phyloP scores from a whole-genome alignment of 1,284 basidiomycete species.

The Sanghuangporus weigelae region DNA sequence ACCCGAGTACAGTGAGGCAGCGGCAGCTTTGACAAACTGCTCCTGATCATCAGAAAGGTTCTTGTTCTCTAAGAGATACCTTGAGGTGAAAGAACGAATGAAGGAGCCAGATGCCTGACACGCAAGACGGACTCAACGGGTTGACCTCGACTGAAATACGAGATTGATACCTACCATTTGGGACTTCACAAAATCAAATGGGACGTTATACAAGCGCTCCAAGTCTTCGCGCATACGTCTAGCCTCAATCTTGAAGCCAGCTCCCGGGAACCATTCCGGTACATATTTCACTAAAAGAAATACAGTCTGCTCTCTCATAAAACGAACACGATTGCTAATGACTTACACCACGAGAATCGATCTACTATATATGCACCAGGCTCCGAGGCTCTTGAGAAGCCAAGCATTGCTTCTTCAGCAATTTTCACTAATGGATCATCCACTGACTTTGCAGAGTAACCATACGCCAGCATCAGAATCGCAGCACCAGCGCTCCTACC shows the following conservation, averaged over 20 bases:
- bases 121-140: background rate
- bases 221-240: slow-evolving; percentile 27
- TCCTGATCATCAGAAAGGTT: slow-evolving; percentile 25
- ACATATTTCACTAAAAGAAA: slow-evolving; percentile 27
- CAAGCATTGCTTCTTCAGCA: slow-evolving; percentile 38
- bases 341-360: slow-evolving; percentile 28
- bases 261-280: slow-evolving; percentile 34
- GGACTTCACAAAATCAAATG: slow-evolving; percentile 29
- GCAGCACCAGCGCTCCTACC: slow-evolving; percentile 32
- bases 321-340: background rate
- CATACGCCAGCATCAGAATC: slow-evolving; percentile 35
- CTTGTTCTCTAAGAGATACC: slow-evolving; percentile 26
- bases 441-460: slow-evolving; percentile 29
- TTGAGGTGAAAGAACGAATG: slow-evolving; percentile 27
- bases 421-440: slow-evolving; percentile 35
- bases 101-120: slow-evolving; percentile 19
- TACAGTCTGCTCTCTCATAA: background rate
- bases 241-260: slow-evolving; percentile 29
- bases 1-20: slow-evolving; percentile 37
- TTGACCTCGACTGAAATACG: background rate
- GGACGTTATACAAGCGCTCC: slow-evolving; percentile 29
- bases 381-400: slow-evolving; percentile 33
- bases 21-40: slow-evolving; percentile 34
- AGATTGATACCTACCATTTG: slow-evolving; percentile 26
- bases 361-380: slow-evolving; percentile 37